Percentiles rank a stretch among this genome's conserved stretches.
These are phyloP conservation scores for Buxus sempervirens DNA, from an alignment of 164 flowering plant genomes.

Conservation along the genomic window DNA sequence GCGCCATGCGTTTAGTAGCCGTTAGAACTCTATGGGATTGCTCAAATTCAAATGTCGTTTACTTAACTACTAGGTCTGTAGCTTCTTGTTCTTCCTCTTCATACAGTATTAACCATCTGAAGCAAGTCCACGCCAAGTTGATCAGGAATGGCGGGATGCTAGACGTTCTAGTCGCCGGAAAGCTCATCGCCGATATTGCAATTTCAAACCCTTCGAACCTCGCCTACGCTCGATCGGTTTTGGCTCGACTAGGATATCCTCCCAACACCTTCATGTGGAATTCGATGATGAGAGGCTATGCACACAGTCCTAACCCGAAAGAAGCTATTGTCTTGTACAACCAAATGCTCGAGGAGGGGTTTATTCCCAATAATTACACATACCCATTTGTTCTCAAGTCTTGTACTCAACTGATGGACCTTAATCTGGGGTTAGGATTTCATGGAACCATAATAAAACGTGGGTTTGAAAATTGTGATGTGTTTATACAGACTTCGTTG, in stretches of 20 bases:
- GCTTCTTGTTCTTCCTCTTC: slow-evolving; percentile 12
- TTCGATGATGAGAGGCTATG: slow-evolving; percentile 31
- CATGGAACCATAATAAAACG: slow-evolving; percentile 19
- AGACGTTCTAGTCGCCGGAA: slow-evolving; percentile 23
- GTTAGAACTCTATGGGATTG: slow-evolving; percentile 2
- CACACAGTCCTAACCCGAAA: slow-evolving; percentile 16
- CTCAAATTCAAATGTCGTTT: slow-evolving; percentile 12
- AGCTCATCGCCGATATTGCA: slow-evolving; percentile 19
- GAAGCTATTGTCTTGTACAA: slow-evolving; percentile 16
- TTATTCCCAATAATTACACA: slow-evolving; percentile 28
- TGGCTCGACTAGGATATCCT: slow-evolving; percentile 9
- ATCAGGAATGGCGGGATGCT: slow-evolving; percentile 19
- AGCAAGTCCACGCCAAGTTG: slow-evolving; percentile 22
- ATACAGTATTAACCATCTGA: slow-evolving; percentile 13
- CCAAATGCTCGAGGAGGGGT: slow-evolving; percentile 15
- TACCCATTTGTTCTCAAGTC: slow-evolving; percentile 29
- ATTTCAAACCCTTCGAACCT: slow-evolving; percentile 21
- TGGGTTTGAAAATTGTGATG: slow-evolving; percentile 24
- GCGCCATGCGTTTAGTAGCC: slow-evolving; percentile 1
- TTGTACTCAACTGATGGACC: slow-evolving; percentile 19
- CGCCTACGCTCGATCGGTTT: slow-evolving; percentile 20
- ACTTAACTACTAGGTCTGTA: neutral
- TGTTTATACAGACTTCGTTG: slow-evolving; percentile 26
- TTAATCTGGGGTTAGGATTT: slow-evolving; percentile 19
- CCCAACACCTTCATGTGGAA: slow-evolving; percentile 31